Evolutionary conservation across 148 eudicot species (phyloP).

Genomic region (Selenicereus undatus): DNA sequence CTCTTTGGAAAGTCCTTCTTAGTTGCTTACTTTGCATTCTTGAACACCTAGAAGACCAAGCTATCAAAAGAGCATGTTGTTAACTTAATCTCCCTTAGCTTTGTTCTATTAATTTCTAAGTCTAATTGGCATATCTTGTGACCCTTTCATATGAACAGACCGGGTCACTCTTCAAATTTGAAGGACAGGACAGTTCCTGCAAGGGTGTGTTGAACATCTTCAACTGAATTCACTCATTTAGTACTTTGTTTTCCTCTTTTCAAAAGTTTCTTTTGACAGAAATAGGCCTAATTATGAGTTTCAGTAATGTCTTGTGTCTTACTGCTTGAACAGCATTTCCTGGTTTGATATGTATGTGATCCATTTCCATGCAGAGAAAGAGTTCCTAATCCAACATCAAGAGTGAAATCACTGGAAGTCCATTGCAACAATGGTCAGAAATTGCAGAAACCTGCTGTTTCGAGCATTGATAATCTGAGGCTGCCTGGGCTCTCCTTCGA

Average conservation of each 20-base stretch:
- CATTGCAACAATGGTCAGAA: constrained; percentile 51
- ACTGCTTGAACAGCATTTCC: not conserved
- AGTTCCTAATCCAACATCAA: constrained; percentile 30
- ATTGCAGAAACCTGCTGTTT: constrained; percentile 38
- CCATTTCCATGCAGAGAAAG: constrained; percentile 36
- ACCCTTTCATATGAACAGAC: not conserved
- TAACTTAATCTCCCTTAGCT: not conserved
- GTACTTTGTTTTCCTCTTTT: not conserved
- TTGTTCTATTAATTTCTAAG: not conserved
- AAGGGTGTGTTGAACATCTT: not conserved
- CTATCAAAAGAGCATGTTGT: not conserved
- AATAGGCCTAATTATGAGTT: not conserved
- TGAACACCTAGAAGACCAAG: not conserved
- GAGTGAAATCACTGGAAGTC: constrained; percentile 61
- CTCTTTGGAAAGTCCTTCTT: not conserved
- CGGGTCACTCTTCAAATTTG: not conserved
- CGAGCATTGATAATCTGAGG: constrained; percentile 41
- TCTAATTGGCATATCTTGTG: not conserved
- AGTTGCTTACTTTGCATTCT: not conserved
- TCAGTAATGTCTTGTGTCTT: not conserved
- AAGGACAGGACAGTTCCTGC: not conserved
- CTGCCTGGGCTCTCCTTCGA: constrained; percentile 53
- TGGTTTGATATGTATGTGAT: constrained; percentile 12
- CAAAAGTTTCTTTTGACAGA: not conserved
- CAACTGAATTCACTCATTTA: not conserved